These are phyloP conservation scores for Stephanodiscus minutulus DNA, from an alignment of 108 stramenopile species.

Conservation along the genomic window DNA sequence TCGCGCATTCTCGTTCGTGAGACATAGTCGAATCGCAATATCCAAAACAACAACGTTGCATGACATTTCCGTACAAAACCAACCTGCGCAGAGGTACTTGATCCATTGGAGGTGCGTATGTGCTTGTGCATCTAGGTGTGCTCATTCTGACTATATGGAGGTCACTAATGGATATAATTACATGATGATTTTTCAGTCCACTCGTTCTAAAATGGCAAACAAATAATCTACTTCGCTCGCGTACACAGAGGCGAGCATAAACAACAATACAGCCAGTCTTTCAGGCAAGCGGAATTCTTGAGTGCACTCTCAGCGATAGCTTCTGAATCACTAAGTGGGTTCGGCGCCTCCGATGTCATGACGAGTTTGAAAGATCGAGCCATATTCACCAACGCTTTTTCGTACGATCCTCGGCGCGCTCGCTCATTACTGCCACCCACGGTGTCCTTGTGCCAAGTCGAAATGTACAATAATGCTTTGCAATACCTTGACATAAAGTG, in stretches of 20 bases:
- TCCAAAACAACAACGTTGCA: neutral
- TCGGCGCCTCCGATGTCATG: slow-evolving; percentile 19
- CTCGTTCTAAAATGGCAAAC: slow-evolving; percentile 6
- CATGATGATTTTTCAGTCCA: neutral
- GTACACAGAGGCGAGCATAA: slow-evolving; percentile 34
- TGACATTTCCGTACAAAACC: neutral
- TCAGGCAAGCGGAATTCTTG: slow-evolving; percentile 40
- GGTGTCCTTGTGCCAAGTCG: slow-evolving; percentile 17
- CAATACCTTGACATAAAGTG: slow-evolving; percentile 51
- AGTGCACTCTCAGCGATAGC: slow-evolving; percentile 40
- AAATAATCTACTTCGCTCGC: slow-evolving; percentile 1
- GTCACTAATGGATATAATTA: neutral
- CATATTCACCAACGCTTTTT: slow-evolving; percentile 29
- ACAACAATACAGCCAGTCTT: slow-evolving; percentile 43
- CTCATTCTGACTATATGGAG: neutral
- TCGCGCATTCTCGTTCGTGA: no score
- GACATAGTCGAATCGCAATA: neutral
- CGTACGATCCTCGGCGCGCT: slow-evolving; percentile 19
- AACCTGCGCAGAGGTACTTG: neutral
- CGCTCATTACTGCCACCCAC: neutral
- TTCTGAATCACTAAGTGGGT: slow-evolving; percentile 10
- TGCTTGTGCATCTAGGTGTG: neutral
- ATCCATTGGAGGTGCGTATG: slow-evolving; percentile 37
- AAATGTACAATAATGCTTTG: slow-evolving; percentile 69
- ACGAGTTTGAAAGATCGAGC: slow-evolving; percentile 45